These are phyloP conservation scores for Anastatica hierochuntica DNA, from an alignment of 345 rosid species.

Conservation along the genomic window DNA sequence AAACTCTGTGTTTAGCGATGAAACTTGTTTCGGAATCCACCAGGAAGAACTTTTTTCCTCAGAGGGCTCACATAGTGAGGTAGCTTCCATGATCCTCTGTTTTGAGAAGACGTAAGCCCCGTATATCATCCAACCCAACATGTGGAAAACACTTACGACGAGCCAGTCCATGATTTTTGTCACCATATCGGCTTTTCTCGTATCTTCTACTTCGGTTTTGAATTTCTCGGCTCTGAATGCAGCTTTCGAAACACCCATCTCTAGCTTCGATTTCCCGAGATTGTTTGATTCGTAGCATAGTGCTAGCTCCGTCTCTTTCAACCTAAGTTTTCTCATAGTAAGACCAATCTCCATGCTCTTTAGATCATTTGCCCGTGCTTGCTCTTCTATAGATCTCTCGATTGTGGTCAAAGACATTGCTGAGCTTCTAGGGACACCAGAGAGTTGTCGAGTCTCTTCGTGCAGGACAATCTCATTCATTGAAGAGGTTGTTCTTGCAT, in stretches of 20 bases:
- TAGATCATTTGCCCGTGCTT: constrained; percentile 67
- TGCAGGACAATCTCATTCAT: constrained; percentile 34
- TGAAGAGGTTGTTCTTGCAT: constrained; percentile 7
- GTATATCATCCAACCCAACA: constrained; percentile 43
- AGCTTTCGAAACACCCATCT: constrained; percentile 51
- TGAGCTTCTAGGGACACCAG: constrained; percentile 26
- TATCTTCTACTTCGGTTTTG: constrained; percentile 61
- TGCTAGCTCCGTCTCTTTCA: constrained; percentile 47
- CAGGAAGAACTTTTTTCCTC: constrained; percentile 48
- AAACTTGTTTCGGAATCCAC: constrained; percentile 58
- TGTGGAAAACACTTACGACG: constrained; percentile 55
- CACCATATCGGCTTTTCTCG: constrained; percentile 55
- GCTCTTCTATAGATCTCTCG: constrained; percentile 51
- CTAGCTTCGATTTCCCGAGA: constrained; percentile 56
- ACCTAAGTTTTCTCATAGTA: constrained; percentile 34
- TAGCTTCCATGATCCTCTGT: constrained; percentile 56
- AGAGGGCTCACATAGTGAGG: constrained; percentile 44
- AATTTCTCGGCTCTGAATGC: constrained; percentile 67
- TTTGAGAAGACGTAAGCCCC: constrained; percentile 65
- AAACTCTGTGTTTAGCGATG: constrained; percentile 43
- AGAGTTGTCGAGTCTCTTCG: constrained; percentile 29
- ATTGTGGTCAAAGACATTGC: constrained; percentile 25
- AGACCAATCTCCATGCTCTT: constrained; percentile 51
- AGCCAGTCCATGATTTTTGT: constrained; percentile 65
- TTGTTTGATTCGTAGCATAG: constrained; percentile 45